A percentile compares a stretch with the other conserved stretches of the same genome.
These are phyloP conservation scores for Alternaria sp. DNA, from an alignment of 2,329 filamentous ascomycete genomes.

Conservation along the genomic window DNA sequence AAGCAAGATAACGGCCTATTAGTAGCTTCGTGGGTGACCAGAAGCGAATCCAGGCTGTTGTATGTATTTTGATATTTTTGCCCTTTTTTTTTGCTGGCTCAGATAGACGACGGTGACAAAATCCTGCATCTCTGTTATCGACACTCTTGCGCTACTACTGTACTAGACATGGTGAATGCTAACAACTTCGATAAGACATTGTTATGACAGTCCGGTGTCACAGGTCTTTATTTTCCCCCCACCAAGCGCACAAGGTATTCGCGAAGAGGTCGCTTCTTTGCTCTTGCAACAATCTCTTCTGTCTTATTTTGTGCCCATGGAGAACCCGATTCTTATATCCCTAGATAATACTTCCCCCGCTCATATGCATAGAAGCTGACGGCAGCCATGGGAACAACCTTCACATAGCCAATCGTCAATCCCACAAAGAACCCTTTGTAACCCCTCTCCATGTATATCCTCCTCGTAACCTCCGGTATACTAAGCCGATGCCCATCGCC, in stretches of 20 bases:
- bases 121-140: background rate
- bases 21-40: background rate
- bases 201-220: too few species aligned
- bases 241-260: background rate
- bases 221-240: background rate
- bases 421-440: conserved; percentile 88
- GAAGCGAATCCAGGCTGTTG: background rate
- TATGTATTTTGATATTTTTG: background rate
- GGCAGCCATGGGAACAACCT: conserved; percentile 88
- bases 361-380: conserved; percentile 73
- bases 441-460: conserved; percentile 79
- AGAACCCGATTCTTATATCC: conserved; percentile 45
- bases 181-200: background rate
- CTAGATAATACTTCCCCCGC: conserved; percentile 63
- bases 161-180: background rate
- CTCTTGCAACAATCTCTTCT: background rate
- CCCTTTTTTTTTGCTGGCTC: background rate
- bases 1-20: background rate
- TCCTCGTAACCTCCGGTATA: conserved; percentile 77
- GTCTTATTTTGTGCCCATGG: background rate
- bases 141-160: background rate
- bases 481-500: conserved; percentile 82
- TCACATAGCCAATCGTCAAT: conserved; percentile 91
- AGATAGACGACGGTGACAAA: background rate
- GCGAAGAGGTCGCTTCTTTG: background rate